phyloP scores from a whole-genome alignment of 257 asterid genomes.

The Nicotiana benthamiana region DNA sequence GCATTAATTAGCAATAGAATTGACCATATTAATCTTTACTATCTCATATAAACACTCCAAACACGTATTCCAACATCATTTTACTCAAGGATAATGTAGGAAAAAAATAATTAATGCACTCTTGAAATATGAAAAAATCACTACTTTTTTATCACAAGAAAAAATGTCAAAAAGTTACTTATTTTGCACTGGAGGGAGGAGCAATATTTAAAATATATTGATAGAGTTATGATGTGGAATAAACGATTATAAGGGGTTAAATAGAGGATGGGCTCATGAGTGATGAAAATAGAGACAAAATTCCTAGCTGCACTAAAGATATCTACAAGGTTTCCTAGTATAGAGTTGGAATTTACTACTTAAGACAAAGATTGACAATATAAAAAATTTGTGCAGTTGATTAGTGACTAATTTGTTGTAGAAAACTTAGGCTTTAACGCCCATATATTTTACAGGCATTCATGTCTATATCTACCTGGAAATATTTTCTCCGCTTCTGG shows the following conservation, averaged over 20 bases:
- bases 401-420: not conserved
- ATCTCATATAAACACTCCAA: too few species aligned
- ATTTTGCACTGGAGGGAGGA: too few species aligned
- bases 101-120: too few species aligned
- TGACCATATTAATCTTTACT: too few species aligned
- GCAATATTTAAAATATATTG: slow-evolving; percentile 20
- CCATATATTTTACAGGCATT: not conserved
- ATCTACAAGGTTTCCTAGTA: slow-evolving; percentile 12
- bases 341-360: slow-evolving; percentile 8
- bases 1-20: too few species aligned
- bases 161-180: too few species aligned
- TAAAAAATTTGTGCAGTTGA: not conserved
- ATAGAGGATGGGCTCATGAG: slow-evolving; percentile 41
- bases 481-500: not conserved
- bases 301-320: slow-evolving; percentile 7
- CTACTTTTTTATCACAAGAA: too few species aligned
- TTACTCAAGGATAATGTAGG: too few species aligned
- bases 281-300: slow-evolving; percentile 31
- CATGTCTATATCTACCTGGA: not conserved
- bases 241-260: slow-evolving; percentile 16
- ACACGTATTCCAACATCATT: too few species aligned
- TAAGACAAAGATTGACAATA: not conserved
- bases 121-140: too few species aligned
- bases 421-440: slow-evolving; percentile 18
- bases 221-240: slow-evolving; percentile 15